phyloP scores from a whole-genome alignment of 768 basidiomycete genomes.

The Tylopilus cervinicoccineus region DNA sequence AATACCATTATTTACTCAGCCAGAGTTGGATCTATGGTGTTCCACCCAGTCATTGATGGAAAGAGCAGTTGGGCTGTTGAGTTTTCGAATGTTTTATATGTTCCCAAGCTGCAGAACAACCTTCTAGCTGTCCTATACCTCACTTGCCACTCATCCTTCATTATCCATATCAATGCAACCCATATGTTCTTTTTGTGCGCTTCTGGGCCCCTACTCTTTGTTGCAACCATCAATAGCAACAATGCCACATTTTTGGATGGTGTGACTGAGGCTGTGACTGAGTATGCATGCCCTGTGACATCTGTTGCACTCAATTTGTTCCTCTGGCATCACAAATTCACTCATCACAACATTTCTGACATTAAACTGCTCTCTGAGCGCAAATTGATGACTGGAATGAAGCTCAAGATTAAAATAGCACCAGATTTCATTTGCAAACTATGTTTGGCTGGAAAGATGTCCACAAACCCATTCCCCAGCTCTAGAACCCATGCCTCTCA shows the following conservation, averaged over 20 bases:
- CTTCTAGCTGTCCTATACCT: not conserved
- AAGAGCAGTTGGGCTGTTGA: no score
- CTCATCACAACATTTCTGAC: not conserved
- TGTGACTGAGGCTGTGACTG: not conserved
- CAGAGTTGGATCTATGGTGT: no score
- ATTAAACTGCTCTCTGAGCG: not conserved
- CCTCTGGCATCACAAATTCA: slow-evolving; percentile 17
- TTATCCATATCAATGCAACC: not conserved
- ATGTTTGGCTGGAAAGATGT: not conserved
- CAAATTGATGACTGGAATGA: not conserved
- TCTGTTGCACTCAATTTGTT: slow-evolving; percentile 9
- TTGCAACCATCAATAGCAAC: not conserved
- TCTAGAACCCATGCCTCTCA: not conserved
- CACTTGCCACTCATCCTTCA: not conserved
- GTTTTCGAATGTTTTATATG: no score
- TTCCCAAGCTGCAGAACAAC: not conserved
- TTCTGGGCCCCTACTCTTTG: no score
- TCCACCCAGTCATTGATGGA: no score
- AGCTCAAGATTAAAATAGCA: not conserved
- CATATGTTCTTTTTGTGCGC: no score
- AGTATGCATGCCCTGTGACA: not conserved
- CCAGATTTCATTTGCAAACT: not conserved
- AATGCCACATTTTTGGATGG: not conserved
- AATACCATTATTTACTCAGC: no score
- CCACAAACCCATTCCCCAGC: no score